Evolutionary conservation across 257 asterid genomes (phyloP).

Genomic region (Gynochthodes officinalis): DNA sequence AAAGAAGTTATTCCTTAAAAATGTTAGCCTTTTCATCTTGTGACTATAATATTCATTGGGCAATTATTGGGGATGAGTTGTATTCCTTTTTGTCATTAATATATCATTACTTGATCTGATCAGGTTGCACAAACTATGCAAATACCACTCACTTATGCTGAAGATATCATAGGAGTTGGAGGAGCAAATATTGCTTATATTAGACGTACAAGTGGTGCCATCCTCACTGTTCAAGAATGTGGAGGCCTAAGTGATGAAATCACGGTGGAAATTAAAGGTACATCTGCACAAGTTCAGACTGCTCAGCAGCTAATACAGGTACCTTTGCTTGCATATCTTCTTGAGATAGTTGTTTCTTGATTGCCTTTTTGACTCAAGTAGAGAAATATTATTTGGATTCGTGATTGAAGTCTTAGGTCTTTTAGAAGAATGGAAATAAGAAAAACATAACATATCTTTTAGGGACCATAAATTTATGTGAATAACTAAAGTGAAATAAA

Average conservation of each 20-base stretch:
- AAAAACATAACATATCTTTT: not conserved
- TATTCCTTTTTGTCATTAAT: not conserved
- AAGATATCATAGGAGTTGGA: constrained; percentile 77
- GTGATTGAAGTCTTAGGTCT: not conserved
- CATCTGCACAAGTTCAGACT: constrained; percentile 71
- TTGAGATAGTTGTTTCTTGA: not conserved
- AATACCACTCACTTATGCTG: constrained; percentile 79
- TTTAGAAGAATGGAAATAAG: not conserved
- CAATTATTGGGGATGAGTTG: not conserved
- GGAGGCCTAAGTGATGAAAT: constrained; percentile 68
- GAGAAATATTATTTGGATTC: not conserved
- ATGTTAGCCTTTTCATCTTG: not conserved
- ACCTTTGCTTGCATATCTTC: not conserved
- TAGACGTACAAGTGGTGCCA: constrained; percentile 74
- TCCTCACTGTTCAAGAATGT: constrained; percentile 75
- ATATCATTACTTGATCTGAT: constrained; percentile 14
- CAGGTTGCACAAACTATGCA: constrained; percentile 84
- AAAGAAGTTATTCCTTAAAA: not conserved
- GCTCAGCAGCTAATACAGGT: constrained; percentile 91
- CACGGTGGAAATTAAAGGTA: constrained; percentile 83
- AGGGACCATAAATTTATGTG: not conserved
- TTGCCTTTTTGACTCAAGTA: not conserved
- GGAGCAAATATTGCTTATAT: constrained; percentile 76
- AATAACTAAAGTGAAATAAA: not conserved
- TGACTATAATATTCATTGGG: not conserved